phyloP scores from a whole-genome alignment of 2,329 filamentous ascomycete genomes.

The Dactylellina haptotyla region DNA sequence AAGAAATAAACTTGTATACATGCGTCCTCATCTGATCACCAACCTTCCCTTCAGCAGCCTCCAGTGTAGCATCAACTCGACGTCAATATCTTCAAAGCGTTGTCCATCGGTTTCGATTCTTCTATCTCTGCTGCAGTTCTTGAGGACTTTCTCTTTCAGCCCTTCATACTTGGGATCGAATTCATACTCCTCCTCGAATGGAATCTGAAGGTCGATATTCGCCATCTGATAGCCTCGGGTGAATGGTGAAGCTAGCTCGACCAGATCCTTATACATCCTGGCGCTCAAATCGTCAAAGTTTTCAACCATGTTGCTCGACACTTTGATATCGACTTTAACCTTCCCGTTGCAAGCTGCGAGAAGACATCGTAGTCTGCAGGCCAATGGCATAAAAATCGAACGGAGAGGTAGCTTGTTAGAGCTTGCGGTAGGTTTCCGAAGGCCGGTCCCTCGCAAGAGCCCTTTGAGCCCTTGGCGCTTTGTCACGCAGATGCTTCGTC shows the following conservation, averaged over 20 bases:
- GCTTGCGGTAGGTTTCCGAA: conserved; percentile 15
- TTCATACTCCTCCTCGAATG: conserved; percentile 33
- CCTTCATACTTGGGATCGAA: conserved; percentile 39
- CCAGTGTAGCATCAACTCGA: conserved; percentile 41
- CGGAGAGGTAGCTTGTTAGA: conserved; percentile 6
- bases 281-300: conserved; percentile 36
- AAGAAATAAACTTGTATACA: background rate
- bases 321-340: conserved; percentile 25
- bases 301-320: conserved; percentile 28
- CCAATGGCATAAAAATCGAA: conserved; percentile 33
- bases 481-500: background rate
- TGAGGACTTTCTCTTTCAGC: conserved; percentile 29
- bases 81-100: conserved; percentile 25
- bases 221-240: conserved; percentile 23
- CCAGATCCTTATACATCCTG: conserved; percentile 25
- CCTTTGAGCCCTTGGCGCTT: conserved; percentile 16
- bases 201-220: conserved; percentile 33
- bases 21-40: conserved; percentile 7
- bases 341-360: conserved; percentile 20
- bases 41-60: conserved; percentile 36
- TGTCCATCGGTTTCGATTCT: conserved; percentile 16
- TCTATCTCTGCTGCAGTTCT: conserved; percentile 22
- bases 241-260: conserved; percentile 37
- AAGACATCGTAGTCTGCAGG: conserved; percentile 24
- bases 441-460: background rate